Base-by-base conservation (phyloP, 352 stramenopile genomes). In the Lagenidium sp. region DNA sequence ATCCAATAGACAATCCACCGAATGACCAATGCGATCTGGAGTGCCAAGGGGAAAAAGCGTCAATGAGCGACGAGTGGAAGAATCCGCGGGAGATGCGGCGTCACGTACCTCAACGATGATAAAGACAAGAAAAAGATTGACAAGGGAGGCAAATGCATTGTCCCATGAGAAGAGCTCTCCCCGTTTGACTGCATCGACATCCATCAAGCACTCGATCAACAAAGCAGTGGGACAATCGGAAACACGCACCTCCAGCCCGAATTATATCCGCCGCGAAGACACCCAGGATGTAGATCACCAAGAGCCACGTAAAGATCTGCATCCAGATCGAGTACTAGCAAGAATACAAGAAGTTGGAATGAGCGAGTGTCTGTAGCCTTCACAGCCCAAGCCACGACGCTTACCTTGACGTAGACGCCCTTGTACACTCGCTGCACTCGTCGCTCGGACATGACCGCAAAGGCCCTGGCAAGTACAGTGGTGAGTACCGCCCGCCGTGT, bases 1-100 rank as follows among this genome's bases (percentile, higher is more conserved):
- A 89, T 63, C 67, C 68, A 91, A 55, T 92, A 95, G 20, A 95
- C 58, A 36, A 94, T 55, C 80, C 83, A 91, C 36, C 78, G 76
- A 35, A 90, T 76, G 19, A 95, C 56, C 34, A 93, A 41, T 15
- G 75, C 63, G 25, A 84, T 53, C 30, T 72, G 45, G 18, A 40
- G 43, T 15, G 31, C 16, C 28, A 15, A 32, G 8, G 28, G 15
- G 8, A 32, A 8, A 32, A 15, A 32, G 28, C 28, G 28, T n/a
- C n/a, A n/a, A n/a, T n/a, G n/a, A n/a, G n/a, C n/a, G n/a, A n/a
- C n/a, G n/a, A n/a, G n/a, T n/a, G n/a, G n/a, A n/a, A n/a, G n/a
- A n/a, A n/a, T n/a, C n/a, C n/a, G n/a, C n/a, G n/a, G n/a, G n/a
- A n/a, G n/a, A 40, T 22, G 7, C 13, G 6, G 8, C 13, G 5